Conservation (phyloP, 2,329 filamentous ascomycete species). For the Diplodia corticola region DNA sequence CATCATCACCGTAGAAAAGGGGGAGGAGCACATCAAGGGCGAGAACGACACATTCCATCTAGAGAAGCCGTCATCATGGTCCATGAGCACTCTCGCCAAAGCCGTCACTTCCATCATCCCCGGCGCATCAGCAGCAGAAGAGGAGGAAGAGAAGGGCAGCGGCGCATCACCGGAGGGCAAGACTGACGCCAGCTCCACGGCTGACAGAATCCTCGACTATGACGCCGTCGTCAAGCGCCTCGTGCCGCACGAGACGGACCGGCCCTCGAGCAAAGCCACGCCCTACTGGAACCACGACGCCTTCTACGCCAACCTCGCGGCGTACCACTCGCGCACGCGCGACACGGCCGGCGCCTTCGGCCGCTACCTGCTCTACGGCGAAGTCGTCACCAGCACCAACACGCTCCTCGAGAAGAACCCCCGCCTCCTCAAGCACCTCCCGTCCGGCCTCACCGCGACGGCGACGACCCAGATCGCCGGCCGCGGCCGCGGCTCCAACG, state of each 20-base stretch:
- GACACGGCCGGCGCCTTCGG: constrained; percentile 69
- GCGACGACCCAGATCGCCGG: constrained; percentile 87
- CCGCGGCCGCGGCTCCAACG: constrained; percentile 84
- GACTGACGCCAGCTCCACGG: constrained; percentile 34
- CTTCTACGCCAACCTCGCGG: constrained; percentile 70
- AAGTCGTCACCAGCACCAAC: constrained; percentile 92
- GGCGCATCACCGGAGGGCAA: constrained; percentile 29
- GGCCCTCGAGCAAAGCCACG: constrained; percentile 71
- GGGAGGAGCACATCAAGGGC: constrained; percentile 71
- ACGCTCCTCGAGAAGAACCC: constrained; percentile 93
- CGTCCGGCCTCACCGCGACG: constrained; percentile 81
- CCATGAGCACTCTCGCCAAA: constrained; percentile 31
- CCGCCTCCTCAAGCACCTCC: constrained; percentile 71
- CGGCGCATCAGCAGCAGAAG: not conserved
- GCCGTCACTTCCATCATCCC: constrained; percentile 29
- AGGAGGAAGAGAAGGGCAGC: no score
- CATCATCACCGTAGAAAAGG: constrained; percentile 64
- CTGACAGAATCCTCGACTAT: constrained; percentile 71
- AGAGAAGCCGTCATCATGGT: constrained; percentile 55
- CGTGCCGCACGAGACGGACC: constrained; percentile 66
- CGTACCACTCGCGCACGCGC: constrained; percentile 62
- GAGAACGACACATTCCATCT: constrained; percentile 83
- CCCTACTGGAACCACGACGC: constrained; percentile 82
- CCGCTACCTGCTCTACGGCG: constrained; percentile 76
- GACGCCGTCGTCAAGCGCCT: constrained; percentile 71